Evolutionary conservation across 2,329 filamentous ascomycete species (phyloP), one percentile per base, ranked within the genome.

Genomic region (Colletotrichum lindemuthianum): DNA sequence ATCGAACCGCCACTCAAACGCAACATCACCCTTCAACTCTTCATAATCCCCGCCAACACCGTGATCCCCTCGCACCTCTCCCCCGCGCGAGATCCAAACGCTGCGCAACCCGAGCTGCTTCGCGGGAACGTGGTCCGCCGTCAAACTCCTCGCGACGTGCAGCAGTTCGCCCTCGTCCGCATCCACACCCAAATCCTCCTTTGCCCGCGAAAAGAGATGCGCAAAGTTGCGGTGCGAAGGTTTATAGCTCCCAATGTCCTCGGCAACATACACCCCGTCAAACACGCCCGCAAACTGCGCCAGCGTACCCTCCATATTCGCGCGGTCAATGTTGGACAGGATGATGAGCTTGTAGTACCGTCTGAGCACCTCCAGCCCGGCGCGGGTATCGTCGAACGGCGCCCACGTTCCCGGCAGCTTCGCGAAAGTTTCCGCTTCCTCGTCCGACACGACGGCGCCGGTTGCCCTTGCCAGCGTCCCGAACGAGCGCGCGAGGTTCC

Each of bases 191-290:
- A 90, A 84, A 6, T 86, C 82, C 3, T 74, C 69, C 70, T 83
- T 67, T 15, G 86, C 82, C 39, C 83, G 79, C 12, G 75, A 72
- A 12, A 92, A 77, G 75, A 93, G 78, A 71, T 90, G 90, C 60
- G 85, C 79, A 68, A 93, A 93, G 70, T 92, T 92, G 34, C 73
- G 73, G 41, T 76, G 72, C 66, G 85, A 78, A 0, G 91, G 91
- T 78, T 93, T 93, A 74, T 93, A 93, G 7, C 80, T 82, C 1
- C 91, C 90, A 57, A 93, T 86, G 48, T 90, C 85, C 75, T 93
- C 81, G 2, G 91, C 91, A 2, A 90, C 92, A 74, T 90, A 87
- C 32, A 91, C 79, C 11, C 83, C 82, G 69, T 91, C 89, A 70
- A 92, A 82, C 8, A 50, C 52, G 3, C 85, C 80, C 0, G 82